These are phyloP conservation scores for Anaeromyces robustus DNA, from an alignment of 192 early-diverging fungal species.

Conservation along the genomic window DNA sequence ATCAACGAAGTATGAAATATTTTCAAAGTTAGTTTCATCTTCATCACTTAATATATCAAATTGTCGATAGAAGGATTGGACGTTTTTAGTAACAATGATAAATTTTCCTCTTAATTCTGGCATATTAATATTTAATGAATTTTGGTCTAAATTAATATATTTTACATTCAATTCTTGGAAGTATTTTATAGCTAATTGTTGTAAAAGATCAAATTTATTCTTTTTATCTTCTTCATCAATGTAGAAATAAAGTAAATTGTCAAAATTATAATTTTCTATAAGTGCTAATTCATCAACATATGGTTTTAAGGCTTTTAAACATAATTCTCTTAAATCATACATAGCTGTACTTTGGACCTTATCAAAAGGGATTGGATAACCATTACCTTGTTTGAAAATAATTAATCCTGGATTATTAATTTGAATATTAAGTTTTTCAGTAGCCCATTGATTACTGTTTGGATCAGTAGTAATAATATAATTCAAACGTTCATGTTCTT, in stretches of 20 bases:
- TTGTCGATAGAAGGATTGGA: not conserved
- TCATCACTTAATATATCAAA: not conserved
- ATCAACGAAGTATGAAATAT: not conserved
- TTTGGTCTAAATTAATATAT: not conserved
- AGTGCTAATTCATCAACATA: not conserved
- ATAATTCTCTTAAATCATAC: not conserved
- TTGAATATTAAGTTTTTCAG: not conserved
- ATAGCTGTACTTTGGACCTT: not conserved
- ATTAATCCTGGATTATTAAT: not conserved
- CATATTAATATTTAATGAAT: not conserved
- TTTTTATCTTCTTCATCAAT: not conserved
- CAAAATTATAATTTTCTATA: not conserved
- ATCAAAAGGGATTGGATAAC: not conserved
- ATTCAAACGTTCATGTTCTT: not conserved
- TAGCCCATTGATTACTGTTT: not conserved
- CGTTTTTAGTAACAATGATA: not conserved
- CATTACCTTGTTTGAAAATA: not conserved
- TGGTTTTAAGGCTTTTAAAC: not conserved
- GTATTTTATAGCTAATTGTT: not conserved
- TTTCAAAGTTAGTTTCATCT: not conserved
- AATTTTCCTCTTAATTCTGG: not conserved
- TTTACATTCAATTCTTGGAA: not conserved
- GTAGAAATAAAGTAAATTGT: not conserved
- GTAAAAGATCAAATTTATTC: not conserved
- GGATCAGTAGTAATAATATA: not conserved